phyloP scores from a whole-genome alignment of 768 basidiomycete genomes.

The Paxillus involutus region DNA sequence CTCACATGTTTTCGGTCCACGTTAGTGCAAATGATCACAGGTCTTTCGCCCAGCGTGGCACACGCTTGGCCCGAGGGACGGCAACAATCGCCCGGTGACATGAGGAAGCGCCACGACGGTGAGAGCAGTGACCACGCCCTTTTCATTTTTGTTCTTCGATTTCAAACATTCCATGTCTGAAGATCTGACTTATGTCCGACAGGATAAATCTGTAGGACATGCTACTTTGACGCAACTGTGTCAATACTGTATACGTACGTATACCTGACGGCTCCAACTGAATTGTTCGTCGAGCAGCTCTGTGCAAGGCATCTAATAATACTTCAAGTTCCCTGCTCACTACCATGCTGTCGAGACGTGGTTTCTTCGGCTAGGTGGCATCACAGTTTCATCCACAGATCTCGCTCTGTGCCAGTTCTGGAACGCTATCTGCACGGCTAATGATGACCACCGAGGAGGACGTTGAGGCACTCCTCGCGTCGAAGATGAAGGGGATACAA shows the following conservation, averaged over 20 bases:
- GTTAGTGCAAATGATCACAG: slow-evolving; percentile 16
- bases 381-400: slow-evolving; percentile 21
- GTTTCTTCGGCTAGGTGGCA: slow-evolving; percentile 20
- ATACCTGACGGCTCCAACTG: neutral
- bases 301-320: slow-evolving; percentile 14
- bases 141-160: slow-evolving; percentile 11
- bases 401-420: slow-evolving; percentile 13
- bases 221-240: slow-evolving; percentile 3
- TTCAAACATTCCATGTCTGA: neutral
- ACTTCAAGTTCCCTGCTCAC: slow-evolving; percentile 9
- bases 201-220: neutral
- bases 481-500: slow-evolving; percentile 4
- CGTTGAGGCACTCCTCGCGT: slow-evolving; percentile 15
- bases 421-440: slow-evolving; percentile 16
- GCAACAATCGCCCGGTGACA: slow-evolving; percentile 9
- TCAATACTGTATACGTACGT: slow-evolving; percentile 2
- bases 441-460: slow-evolving; percentile 25
- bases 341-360: slow-evolving; percentile 22
- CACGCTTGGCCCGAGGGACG: slow-evolving; percentile 4
- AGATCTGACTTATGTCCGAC: neutral
- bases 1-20: slow-evolving; percentile 14
- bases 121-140: slow-evolving; percentile 6
- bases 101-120: slow-evolving; percentile 24
- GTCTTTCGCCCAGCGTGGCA: slow-evolving; percentile 12
- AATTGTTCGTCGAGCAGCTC: slow-evolving; percentile 7